Evolutionary conservation across 2,329 filamentous ascomycete species (phyloP).

Genomic region (Cladosporium sphaerospermum): DNA sequence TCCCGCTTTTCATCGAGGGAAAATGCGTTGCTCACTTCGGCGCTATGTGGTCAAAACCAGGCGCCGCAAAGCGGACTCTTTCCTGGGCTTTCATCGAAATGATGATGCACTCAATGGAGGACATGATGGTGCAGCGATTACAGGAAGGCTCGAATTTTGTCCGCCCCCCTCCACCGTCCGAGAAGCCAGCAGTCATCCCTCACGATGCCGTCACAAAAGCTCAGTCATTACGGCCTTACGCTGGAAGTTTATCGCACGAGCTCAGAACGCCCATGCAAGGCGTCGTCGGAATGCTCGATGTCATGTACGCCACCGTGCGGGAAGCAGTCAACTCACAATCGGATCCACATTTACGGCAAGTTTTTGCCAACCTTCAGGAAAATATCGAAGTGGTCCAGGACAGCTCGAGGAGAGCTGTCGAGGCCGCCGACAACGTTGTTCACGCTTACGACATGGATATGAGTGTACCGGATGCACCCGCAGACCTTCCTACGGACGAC

Average conservation of each 20-base stretch:
- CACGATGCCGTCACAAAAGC: slow-evolving; percentile 52
- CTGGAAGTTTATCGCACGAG: slow-evolving; percentile 66
- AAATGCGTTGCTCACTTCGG: slow-evolving; percentile 66
- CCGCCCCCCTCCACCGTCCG: slow-evolving; percentile 24
- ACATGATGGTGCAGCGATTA: slow-evolving; percentile 56
- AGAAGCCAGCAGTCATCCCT: slow-evolving; percentile 40
- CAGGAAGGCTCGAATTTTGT: slow-evolving; percentile 47
- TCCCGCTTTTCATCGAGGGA: slow-evolving; percentile 58
- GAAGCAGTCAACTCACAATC: slow-evolving; percentile 55
- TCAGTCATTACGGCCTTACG: slow-evolving; percentile 64
- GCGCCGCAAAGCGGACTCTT: slow-evolving; percentile 49
- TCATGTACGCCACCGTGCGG: slow-evolving; percentile 67
- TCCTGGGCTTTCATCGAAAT: slow-evolving; percentile 64
- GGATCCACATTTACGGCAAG: slow-evolving; percentile 44
- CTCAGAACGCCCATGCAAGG: slow-evolving; percentile 69
- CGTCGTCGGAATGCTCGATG: slow-evolving; percentile 68
- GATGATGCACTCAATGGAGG: slow-evolving; percentile 62
- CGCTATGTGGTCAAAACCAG: slow-evolving; percentile 63
- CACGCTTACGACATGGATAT: slow-evolving; percentile 71
- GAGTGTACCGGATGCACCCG: slow-evolving; percentile 59
- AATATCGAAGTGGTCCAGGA: slow-evolving; percentile 70
- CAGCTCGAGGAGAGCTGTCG: slow-evolving; percentile 63
- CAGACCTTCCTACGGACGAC: slow-evolving; percentile 25
- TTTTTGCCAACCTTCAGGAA: slow-evolving; percentile 58
- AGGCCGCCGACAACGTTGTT: slow-evolving; percentile 69